phyloP scores from a whole-genome alignment of 805 yeast species.

The Candida ulmi region DNA sequence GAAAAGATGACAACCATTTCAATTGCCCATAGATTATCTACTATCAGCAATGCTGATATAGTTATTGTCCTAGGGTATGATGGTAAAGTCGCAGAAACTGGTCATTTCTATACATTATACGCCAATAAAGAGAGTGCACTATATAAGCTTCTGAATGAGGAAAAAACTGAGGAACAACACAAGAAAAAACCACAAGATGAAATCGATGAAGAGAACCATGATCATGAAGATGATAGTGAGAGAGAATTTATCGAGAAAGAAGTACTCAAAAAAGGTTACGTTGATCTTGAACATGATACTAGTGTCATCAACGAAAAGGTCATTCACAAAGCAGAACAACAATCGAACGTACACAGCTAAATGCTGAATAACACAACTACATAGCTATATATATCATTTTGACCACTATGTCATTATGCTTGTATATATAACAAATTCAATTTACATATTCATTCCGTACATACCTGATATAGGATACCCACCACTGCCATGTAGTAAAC shows the following conservation, averaged over 20 bases:
- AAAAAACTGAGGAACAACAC: constrained; percentile 11
- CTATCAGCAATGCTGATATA: constrained; percentile 80
- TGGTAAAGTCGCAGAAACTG: constrained; percentile 77
- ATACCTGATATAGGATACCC: too few relatives aligned
- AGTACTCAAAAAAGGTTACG: constrained; percentile 15
- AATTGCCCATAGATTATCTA: constrained; percentile 89
- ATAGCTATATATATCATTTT: too few relatives aligned
- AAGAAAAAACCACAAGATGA: constrained; percentile 8
- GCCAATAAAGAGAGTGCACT: constrained; percentile 36
- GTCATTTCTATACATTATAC: constrained; percentile 53
- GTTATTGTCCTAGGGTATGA: constrained; percentile 79
- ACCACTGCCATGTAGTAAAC: too few relatives aligned
- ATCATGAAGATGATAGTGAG: constrained; percentile 5
- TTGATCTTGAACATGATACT: constrained; percentile 15
- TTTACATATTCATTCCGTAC: too few relatives aligned
- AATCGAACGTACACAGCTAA: too few relatives aligned
- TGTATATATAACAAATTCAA: too few relatives aligned
- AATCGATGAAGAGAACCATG: constrained; percentile 2
- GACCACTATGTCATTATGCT: too few relatives aligned
- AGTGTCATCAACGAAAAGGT: neutral
- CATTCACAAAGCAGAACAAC: neutral
- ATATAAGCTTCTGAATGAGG: constrained; percentile 33
- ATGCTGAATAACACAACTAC: too few relatives aligned
- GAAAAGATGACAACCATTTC: constrained; percentile 73
- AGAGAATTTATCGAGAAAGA: constrained; percentile 22